Percentiles rank a stretch among this genome's conserved stretches.
These are phyloP conservation scores for Iris macrosiphon DNA, from an alignment of 106 monocot species.

Conservation along the genomic window DNA sequence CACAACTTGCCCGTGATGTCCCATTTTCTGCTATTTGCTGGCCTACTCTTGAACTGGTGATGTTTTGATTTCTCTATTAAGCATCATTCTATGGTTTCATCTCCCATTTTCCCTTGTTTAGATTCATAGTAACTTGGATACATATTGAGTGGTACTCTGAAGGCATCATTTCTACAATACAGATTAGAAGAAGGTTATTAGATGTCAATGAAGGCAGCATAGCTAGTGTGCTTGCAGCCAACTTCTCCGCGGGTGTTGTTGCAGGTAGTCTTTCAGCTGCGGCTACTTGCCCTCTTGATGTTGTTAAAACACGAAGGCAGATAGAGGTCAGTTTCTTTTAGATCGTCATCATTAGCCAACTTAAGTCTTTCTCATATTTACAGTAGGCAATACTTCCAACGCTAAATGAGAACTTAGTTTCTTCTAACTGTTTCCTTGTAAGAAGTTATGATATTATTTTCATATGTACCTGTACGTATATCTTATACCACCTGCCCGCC, in stretches of 20 bases:
- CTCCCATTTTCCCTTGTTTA: too few relatives aligned
- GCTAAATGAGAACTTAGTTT: background rate
- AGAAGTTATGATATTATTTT: too few relatives aligned
- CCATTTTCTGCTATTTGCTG: constrained; percentile 97
- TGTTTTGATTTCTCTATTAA: too few relatives aligned
- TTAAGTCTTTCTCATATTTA: background rate
- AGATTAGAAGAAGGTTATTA: constrained; percentile 67
- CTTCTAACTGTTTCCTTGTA: background rate
- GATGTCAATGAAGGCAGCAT: constrained; percentile 61
- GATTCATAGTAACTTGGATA: too few relatives aligned
- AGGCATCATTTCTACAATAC: background rate
- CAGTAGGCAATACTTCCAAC: background rate
- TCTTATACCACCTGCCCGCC: too few relatives aligned
- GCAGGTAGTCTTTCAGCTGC: constrained; percentile 89
- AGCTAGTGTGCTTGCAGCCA: constrained; percentile 57
- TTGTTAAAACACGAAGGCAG: constrained; percentile 92
- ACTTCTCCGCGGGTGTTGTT: constrained; percentile 84
- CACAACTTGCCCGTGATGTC: constrained; percentile 96
- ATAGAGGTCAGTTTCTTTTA: constrained; percentile 80
- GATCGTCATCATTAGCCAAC: too few relatives aligned
- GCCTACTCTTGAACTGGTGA: constrained; percentile 91
- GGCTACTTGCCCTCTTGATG: constrained; percentile 93
- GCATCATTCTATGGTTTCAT: too few relatives aligned
- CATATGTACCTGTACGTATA: too few relatives aligned
- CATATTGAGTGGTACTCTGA: too few relatives aligned